A percentile compares a stretch with the other conserved stretches of the same genome.
phyloP scores from a whole-genome alignment of 306 rosid genomes.

The Prunus salicina region DNA sequence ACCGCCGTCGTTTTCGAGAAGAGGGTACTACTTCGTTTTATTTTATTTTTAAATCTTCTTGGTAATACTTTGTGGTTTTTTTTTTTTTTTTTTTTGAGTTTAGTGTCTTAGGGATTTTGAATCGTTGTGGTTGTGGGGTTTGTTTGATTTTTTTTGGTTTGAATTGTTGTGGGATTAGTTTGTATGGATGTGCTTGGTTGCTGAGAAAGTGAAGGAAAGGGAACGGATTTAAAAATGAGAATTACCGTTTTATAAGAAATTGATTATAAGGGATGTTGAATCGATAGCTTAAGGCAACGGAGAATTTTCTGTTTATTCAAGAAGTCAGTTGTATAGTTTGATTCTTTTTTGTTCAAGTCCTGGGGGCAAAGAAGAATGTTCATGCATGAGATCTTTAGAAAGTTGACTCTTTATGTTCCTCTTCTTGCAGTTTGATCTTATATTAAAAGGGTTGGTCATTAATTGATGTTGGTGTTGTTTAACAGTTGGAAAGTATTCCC shows the following conservation, averaged over 20 bases:
- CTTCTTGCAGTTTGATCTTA: neutral
- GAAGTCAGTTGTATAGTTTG: neutral
- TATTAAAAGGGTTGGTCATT: neutral
- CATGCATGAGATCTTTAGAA: neutral
- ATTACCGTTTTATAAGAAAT: neutral
- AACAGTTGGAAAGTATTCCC: conserved; percentile 60
- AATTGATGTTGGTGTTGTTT: neutral
- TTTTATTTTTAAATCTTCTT: neutral
- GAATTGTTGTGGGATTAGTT: neutral
- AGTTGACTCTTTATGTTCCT: neutral
- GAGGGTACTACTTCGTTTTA: conserved; percentile 21
- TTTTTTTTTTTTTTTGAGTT: neutral
- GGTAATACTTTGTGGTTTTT: neutral
- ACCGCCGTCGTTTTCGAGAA: conserved; percentile 33
- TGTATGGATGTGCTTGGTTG: neutral
- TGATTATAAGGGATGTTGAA: neutral
- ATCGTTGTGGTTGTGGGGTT: neutral
- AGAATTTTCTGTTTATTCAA: neutral
- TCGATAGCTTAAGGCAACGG: neutral
- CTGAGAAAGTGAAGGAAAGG: neutral
- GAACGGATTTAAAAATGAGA: neutral
- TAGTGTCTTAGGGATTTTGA: neutral
- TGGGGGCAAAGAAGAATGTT: neutral
- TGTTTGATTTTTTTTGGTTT: neutral
- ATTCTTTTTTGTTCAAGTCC: neutral